A percentile compares a stretch with the other conserved stretches of the same genome.
phyloP scores from a whole-genome alignment of 2,329 filamentous ascomycete species.

The Leptographium lundbergii region DNA sequence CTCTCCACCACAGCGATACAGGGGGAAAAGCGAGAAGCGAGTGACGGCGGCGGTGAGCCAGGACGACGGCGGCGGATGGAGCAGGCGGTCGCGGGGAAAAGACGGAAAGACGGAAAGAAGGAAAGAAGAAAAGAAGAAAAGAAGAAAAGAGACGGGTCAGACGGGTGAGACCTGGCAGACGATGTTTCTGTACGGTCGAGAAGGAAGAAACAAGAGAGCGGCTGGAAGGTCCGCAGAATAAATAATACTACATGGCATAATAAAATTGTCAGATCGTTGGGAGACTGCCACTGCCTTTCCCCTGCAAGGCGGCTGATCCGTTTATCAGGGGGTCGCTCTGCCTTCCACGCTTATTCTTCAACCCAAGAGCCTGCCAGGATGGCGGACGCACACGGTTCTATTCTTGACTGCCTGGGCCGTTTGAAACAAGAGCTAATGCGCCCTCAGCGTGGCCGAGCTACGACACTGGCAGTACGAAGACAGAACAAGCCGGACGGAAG shows the following conservation, averaged over 20 bases:
- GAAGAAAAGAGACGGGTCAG: neutral
- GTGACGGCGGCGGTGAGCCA: no score
- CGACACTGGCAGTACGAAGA: neutral
- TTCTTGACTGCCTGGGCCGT: neutral
- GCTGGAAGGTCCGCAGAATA: no score
- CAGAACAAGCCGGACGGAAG: neutral
- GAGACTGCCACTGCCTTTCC: no score
- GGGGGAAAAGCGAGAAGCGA: no score
- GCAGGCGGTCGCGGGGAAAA: neutral
- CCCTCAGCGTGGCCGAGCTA: neutral
- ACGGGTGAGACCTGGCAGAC: neutral
- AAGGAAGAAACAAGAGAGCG: no score
- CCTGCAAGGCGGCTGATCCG: neutral
- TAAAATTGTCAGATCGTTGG: no score
- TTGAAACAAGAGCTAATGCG: conserved; percentile 3
- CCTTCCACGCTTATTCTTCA: neutral
- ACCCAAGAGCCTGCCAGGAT: neutral
- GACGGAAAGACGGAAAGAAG: neutral
- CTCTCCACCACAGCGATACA: no score
- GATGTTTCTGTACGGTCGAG: no score
- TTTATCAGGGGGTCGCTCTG: neutral
- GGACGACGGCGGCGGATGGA: neutral
- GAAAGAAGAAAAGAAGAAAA: neutral
- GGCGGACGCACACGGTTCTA: neutral
- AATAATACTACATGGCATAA: no score